These are phyloP conservation scores for Glutinoglossum americanum DNA, from an alignment of 495 filamentous ascomycete species.

Conservation along the genomic window DNA sequence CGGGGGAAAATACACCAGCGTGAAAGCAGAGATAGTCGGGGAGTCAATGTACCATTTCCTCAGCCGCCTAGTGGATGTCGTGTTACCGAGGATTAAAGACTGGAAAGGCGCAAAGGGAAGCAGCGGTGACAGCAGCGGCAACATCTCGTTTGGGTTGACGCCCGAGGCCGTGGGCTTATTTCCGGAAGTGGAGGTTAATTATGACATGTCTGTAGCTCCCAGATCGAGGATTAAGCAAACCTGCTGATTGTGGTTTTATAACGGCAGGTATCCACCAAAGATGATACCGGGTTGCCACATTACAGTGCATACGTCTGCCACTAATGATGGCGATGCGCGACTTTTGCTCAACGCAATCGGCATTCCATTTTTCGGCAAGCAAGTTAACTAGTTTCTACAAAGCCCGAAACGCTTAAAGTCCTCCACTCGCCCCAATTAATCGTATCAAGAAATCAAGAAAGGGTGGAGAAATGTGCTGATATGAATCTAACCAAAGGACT, in stretches of 20 bases:
- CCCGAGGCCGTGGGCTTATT: slow-evolving; percentile 56
- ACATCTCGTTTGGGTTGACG: slow-evolving; percentile 59
- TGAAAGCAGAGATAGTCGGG: slow-evolving; percentile 48
- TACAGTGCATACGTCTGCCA: slow-evolving; percentile 70
- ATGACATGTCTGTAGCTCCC: slow-evolving; percentile 48
- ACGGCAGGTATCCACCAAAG: slow-evolving; percentile 51
- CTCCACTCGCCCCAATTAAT: not conserved
- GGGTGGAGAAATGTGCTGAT: not conserved
- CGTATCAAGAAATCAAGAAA: too few relatives aligned
- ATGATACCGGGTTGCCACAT: slow-evolving; percentile 88
- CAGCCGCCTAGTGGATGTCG: slow-evolving; percentile 63
- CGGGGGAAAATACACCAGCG: slow-evolving; percentile 33
- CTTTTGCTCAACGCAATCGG: slow-evolving; percentile 65
- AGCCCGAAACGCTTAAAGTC: not conserved
- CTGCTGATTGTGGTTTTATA: slow-evolving; percentile 2
- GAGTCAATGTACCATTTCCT: slow-evolving; percentile 78
- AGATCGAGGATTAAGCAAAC: slow-evolving; percentile 9
- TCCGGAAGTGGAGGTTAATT: slow-evolving; percentile 83
- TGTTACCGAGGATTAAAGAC: slow-evolving; percentile 87
- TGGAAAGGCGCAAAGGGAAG: slow-evolving; percentile 62
- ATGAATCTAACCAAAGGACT: not conserved
- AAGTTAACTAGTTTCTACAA: slow-evolving; percentile 22
- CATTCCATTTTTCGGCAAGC: slow-evolving; percentile 63
- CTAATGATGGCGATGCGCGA: slow-evolving; percentile 75
- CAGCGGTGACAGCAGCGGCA: slow-evolving; percentile 66